Evolutionary conservation across 208 protist species (phyloP), one percentile per base, ranked within the genome.

Genomic region (Trypanosoma scelopori): DNA sequence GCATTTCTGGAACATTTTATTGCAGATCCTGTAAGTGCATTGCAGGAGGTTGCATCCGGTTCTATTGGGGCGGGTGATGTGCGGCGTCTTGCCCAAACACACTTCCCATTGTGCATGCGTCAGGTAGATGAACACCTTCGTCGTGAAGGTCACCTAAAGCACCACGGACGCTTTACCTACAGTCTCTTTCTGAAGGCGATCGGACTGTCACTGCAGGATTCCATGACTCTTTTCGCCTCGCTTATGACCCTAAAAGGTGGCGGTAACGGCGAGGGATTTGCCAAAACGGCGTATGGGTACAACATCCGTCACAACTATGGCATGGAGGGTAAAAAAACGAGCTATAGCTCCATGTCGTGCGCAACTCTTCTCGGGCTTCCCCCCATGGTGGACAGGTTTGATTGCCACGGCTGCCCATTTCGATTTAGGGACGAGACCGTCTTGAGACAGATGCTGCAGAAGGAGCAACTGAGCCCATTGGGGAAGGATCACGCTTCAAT

Each of bases 91-190:
- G 85, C 92, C 11, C 78, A 89, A 65, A 84, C 79, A 28, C 92
- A 97, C 73, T 95, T 96, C 64, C 90, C 92, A n/a, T 80, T 86
- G 20, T 97, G 92, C 78, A 97, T 97, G 92, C 81, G 87, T 18
- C 82, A 84, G 59, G 69, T 96, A 16, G 88, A 97, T 74, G 53
- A 69, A 35, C 87, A 93, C 57, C 74, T 97, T 63, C 81, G 87
- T 27, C 75, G 79, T 20, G 84, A 90, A 42, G 85, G 87, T 4
- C 89, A 97, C 63, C 77, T 97, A 27, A 97, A 96, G 65, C 90
- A 95, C 76, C 76, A 93, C 71, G 90, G 92, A 42, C 83, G 92
- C 32, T 95, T 93, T 59, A 91, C 79, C 41, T 97, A 95, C 66
- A 87, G 90, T 0, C 77, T 95, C 12, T 97, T 97, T 65, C 74